Conservation (phyloP, 2,329 filamentous ascomycete genomes). For the Pseudogymnoascus destructans region DNA sequence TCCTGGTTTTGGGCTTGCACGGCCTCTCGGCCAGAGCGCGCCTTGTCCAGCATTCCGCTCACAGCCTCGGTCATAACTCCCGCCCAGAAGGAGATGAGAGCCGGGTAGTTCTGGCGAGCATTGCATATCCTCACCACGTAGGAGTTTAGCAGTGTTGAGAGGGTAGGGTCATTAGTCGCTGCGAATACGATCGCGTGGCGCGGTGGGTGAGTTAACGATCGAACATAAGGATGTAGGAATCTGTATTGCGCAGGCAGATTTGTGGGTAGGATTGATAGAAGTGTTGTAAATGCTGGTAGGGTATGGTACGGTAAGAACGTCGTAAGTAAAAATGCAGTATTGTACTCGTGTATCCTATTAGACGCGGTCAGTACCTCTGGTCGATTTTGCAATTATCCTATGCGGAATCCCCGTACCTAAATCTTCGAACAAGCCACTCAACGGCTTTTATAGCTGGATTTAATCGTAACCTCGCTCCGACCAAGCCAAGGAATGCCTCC, state of each 20-base stretch:
- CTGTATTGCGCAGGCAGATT: conserved; percentile 62
- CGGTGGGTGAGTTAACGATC: conserved; percentile 61
- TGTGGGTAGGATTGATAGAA: conserved; percentile 76
- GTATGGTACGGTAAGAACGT: conserved; percentile 90
- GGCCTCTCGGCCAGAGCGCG: conserved; percentile 60
- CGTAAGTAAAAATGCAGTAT: conserved; percentile 62
- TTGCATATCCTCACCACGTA: conserved; percentile 66
- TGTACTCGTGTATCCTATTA: conserved; percentile 75
- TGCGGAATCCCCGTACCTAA: conserved; percentile 46
- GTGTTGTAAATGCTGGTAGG: conserved; percentile 68
- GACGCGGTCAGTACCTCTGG: conserved; percentile 9
- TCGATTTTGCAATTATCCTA: neutral
- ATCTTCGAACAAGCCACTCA: conserved; percentile 88
- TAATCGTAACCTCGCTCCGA: conserved; percentile 62
- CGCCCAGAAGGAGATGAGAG: conserved; percentile 80
- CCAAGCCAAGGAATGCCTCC: conserved; percentile 70
- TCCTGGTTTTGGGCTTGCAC: conserved; percentile 74
- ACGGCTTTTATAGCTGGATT: conserved; percentile 82
- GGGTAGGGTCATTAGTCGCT: conserved; percentile 61
- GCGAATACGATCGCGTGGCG: conserved; percentile 73
- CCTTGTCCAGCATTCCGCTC: conserved; percentile 65
- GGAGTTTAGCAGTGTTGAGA: conserved; percentile 64
- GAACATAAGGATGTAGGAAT: conserved; percentile 78
- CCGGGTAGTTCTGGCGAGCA: conserved; percentile 59
- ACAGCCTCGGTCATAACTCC: conserved; percentile 76